These are phyloP conservation scores for Nicotiana knightiana DNA, from an alignment of 257 asterid species.

Conservation along the genomic window DNA sequence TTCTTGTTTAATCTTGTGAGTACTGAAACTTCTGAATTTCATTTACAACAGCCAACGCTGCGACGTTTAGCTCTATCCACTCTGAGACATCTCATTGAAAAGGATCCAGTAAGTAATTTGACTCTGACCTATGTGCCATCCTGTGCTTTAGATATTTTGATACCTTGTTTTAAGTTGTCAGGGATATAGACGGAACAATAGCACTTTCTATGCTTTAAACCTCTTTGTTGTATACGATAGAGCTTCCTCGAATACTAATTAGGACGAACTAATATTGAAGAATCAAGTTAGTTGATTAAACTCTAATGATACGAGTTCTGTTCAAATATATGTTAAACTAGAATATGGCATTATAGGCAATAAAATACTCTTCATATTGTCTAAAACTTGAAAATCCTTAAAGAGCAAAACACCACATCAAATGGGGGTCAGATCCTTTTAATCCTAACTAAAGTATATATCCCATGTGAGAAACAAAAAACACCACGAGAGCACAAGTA, in stretches of 20 bases:
- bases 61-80: conserved; percentile 91
- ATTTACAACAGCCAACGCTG: conserved; percentile 73
- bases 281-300: not conserved
- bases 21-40: conserved; percentile 23
- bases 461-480: not conserved
- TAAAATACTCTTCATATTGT: not conserved
- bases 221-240: not conserved
- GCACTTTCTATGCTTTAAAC: not conserved
- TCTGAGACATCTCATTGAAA: conserved; percentile 93
- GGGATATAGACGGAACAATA: not conserved
- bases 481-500: not conserved
- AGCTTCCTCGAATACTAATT: not conserved
- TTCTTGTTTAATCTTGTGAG: not conserved
- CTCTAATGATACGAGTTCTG: not conserved
- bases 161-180: not conserved
- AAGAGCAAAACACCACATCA: not conserved
- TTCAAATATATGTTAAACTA: not conserved
- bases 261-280: not conserved
- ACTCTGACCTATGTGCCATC: conserved; percentile 8
- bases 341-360: not conserved
- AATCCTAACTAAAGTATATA: not conserved
- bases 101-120: conserved; percentile 82
- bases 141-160: conserved; percentile 11
- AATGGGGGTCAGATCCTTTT: not conserved
- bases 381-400: not conserved